Evolutionary conservation across 2,329 filamentous ascomycete species (phyloP).

Genomic region (Pseudogymnoascus sp.): DNA sequence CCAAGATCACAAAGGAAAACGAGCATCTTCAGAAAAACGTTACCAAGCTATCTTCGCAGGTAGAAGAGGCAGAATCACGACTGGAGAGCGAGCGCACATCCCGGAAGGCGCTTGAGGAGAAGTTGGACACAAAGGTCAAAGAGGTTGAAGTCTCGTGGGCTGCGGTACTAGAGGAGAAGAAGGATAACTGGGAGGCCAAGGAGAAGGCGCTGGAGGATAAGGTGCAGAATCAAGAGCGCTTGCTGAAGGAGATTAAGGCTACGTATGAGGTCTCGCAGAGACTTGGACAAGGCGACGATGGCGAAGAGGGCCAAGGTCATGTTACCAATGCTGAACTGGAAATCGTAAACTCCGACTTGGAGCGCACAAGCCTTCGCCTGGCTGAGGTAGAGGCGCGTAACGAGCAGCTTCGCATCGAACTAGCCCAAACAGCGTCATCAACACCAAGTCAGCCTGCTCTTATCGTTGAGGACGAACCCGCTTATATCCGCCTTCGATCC

Average conservation of each 20-base stretch:
- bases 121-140: slow-evolving; percentile 70
- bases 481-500: slow-evolving; percentile 77
- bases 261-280: slow-evolving; percentile 95
- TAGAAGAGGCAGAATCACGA: slow-evolving; percentile 74
- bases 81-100: slow-evolving; percentile 69
- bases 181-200: slow-evolving; percentile 92
- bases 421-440: slow-evolving; percentile 79
- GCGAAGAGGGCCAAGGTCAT: slow-evolving; percentile 50
- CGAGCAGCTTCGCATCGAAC: slow-evolving; percentile 81
- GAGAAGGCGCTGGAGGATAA: slow-evolving; percentile 89
- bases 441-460: slow-evolving; percentile 50
- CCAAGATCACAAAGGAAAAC: slow-evolving; percentile 83
- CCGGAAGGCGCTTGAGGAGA: slow-evolving; percentile 67
- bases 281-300: slow-evolving; percentile 62
- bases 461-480: slow-evolving; percentile 78
- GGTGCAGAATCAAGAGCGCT: slow-evolving; percentile 82
- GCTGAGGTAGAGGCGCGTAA: slow-evolving; percentile 91
- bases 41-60: slow-evolving; percentile 63
- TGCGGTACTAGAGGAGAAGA: slow-evolving; percentile 84
- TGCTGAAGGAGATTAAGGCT: slow-evolving; percentile 91
- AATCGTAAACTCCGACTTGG: slow-evolving; percentile 83
- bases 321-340: slow-evolving; percentile 87
- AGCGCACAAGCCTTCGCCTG: slow-evolving; percentile 76
- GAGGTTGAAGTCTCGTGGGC: slow-evolving; percentile 87
- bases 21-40: slow-evolving; percentile 75